These are phyloP conservation scores for Hyaloscypha bicolor DNA, from an alignment of 495 filamentous ascomycete genomes.

Conservation along the genomic window DNA sequence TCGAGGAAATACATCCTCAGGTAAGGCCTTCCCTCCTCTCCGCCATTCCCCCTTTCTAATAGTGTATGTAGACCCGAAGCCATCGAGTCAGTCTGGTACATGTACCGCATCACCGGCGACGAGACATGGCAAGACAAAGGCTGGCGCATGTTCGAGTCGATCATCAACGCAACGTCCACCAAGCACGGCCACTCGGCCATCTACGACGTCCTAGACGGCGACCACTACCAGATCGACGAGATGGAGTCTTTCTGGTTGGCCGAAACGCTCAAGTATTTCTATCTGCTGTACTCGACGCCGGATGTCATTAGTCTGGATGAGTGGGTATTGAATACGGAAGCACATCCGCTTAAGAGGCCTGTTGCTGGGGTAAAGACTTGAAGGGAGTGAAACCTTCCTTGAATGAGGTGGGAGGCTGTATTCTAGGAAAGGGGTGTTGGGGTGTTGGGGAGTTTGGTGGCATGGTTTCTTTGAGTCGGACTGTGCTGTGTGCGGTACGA, in stretches of 20 bases:
- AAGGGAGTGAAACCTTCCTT: neutral
- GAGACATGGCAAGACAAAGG: conserved; percentile 79
- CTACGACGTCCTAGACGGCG: conserved; percentile 61
- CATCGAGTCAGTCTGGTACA: conserved; percentile 93
- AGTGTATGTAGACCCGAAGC: conserved; percentile 72
- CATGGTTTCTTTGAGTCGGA: neutral
- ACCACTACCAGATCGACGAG: conserved; percentile 37
- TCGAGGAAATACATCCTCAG: conserved; percentile 74
- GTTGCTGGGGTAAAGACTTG: too few relatives aligned
- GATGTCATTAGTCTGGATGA: conserved; percentile 79
- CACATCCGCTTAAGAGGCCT: conserved; percentile 59
- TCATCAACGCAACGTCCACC: conserved; percentile 66
- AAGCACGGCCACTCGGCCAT: conserved; percentile 73
- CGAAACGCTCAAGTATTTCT: conserved; percentile 83
- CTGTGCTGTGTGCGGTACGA: neutral
- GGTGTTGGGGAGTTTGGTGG: neutral
- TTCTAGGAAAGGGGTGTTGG: neutral
- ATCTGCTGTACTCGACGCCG: conserved; percentile 73
- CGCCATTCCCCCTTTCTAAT: conserved; percentile 39
- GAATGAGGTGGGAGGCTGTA: neutral
- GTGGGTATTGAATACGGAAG: conserved; percentile 75
- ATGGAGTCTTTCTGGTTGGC: conserved; percentile 68
- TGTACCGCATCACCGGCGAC: conserved; percentile 90
- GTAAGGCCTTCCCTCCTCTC: conserved; percentile 42
- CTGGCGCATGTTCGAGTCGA: conserved; percentile 86